Evolutionary conservation across 768 basidiomycete genomes (phyloP), one percentile per base, ranked within the genome.

Genomic region (Hortiboletus campestris): DNA sequence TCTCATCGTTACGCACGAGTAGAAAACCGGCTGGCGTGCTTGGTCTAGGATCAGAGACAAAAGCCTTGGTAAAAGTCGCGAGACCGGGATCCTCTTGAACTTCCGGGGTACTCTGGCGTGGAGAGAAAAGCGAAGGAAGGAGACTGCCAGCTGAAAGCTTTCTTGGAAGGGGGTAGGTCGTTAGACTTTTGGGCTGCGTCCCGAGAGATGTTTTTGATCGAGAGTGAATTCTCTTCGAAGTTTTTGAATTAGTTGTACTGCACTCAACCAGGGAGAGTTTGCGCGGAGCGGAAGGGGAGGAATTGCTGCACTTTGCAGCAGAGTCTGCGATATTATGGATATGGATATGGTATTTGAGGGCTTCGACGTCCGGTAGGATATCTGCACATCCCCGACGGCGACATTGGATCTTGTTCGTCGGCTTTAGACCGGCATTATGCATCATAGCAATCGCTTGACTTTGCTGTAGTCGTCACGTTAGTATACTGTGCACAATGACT

Each of bases 261-360:
- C 39, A 56, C 13, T 54, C 53, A 6, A 35, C 41, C 31, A 56
- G 22, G 10, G 46, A 53, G 29, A 40, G 35, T 35, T 49, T 49
- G 32, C 22, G 35, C 2, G 46, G 22, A 47, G 34, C 2, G n/a
- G 42, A 46, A 42, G 40, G 8, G 4, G 32, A 11, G 28, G n/a
- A 1, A 48, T 45, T 28, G 13, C 19, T n/a, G 31, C 32, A 17
- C 49, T 14, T 20, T 16, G 36, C 6, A 32, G 44, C 38, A 8
- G 12, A 28, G 50, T 80, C 78, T 32, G 75, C 71, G 32, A 84
- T 76, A 58, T 82, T 78, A 64, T 84, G 83, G 46, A 84, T 80
- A 59, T 84, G 81, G 20, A 83, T 66, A 61, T 83, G 83, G 61
- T 73, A 80, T 60, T 76, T 76, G 46, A 84, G 72, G 19, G 78